Evolutionary conservation across 164 flowering plant species (phyloP).

Genomic region (Protea cynaroides): DNA sequence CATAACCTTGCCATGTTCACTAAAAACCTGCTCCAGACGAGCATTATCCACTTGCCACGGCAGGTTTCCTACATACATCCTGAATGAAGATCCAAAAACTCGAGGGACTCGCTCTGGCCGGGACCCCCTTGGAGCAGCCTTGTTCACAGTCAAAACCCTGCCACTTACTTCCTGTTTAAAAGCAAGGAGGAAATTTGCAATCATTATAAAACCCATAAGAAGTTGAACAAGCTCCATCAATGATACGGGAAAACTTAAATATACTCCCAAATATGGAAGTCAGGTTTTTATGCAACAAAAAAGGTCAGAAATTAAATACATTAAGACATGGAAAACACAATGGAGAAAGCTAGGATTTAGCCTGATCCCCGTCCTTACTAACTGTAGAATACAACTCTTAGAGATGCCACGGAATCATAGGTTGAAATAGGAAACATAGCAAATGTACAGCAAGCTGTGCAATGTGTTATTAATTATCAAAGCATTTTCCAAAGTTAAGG

Average conservation of each 20-base stretch:
- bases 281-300: not conserved
- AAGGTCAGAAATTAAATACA: not conserved
- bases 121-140: slow-evolving; percentile 82
- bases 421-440: not conserved
- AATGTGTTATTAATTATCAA: too few species aligned
- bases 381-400: not conserved
- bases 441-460: too few species aligned
- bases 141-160: slow-evolving; percentile 77
- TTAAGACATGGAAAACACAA: not conserved
- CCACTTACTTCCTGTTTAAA: slow-evolving; percentile 62
- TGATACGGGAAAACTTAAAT: not conserved
- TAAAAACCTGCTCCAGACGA: slow-evolving; percentile 54
- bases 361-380: not conserved
- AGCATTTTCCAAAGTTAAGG: too few species aligned
- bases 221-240: not conserved
- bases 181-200: slow-evolving; percentile 1
- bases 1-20: slow-evolving; percentile 61
- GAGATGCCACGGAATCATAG: not conserved
- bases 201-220: not conserved
- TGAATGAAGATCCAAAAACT: slow-evolving; percentile 32
- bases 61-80: slow-evolving; percentile 58
- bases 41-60: slow-evolving; percentile 60
- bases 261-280: not conserved
- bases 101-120: slow-evolving; percentile 56
- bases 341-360: not conserved